Evolutionary conservation across 345 rosid species (phyloP).

Genomic region (Salix udensis): DNA sequence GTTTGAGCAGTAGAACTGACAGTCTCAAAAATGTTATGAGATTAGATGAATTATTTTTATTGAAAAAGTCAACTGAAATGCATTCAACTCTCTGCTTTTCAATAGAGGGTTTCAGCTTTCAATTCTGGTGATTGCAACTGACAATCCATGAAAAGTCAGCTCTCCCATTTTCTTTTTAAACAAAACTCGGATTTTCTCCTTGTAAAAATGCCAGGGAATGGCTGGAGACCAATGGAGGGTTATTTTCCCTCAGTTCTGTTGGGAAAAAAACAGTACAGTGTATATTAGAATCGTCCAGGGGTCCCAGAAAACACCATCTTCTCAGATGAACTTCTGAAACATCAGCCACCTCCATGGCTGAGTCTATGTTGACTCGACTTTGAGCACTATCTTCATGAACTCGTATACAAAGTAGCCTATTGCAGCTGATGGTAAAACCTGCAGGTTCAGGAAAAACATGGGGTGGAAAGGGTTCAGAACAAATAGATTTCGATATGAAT

Average conservation of each 20-base stretch:
- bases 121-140: neutral
- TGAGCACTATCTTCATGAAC: conserved; percentile 83
- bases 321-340: neutral
- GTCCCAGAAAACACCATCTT: neutral
- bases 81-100: neutral
- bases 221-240: neutral
- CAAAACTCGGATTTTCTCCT: neutral
- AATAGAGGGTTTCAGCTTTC: neutral
- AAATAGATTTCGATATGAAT: neutral
- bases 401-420: conserved; percentile 83
- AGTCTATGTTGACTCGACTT: conserved; percentile 56
- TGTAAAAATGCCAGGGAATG: neutral
- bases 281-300: neutral
- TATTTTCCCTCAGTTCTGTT: neutral
- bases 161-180: neutral
- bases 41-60: neutral
- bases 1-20: no score
- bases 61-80: neutral
- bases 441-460: conserved; percentile 16
- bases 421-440: conserved; percentile 92
- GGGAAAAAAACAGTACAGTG: no score
- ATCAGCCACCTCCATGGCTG: neutral
- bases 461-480: neutral
- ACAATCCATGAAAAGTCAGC: neutral
- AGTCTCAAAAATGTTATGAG: no score